Conservation (phyloP, 2,329 filamentous ascomycete genomes). For the Amylocarpus encephaloides region DNA sequence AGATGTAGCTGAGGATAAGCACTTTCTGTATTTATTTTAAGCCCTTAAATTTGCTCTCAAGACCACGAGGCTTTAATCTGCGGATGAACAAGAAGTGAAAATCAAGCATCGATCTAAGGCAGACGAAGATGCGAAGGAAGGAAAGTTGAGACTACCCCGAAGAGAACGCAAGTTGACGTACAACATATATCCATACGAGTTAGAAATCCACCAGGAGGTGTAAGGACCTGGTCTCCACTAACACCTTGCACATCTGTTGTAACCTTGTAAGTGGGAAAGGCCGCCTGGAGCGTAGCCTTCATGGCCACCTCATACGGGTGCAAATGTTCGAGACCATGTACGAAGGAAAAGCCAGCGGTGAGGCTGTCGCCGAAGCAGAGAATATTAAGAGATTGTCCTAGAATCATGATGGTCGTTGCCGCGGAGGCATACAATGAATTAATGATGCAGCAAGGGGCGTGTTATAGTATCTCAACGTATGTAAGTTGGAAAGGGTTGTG, state of each 20-base stretch:
- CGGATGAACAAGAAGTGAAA: too few species aligned
- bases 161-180: conserved; percentile 23
- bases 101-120: too few species aligned
- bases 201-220: conserved; percentile 25
- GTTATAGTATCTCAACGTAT: too few species aligned
- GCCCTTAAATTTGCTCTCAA: too few species aligned
- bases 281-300: conserved; percentile 39
- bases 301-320: conserved; percentile 51
- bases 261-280: conserved; percentile 40
- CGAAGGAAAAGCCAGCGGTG: conserved; percentile 47
- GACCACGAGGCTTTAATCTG: too few species aligned
- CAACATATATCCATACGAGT: conserved; percentile 29
- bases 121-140: neutral
- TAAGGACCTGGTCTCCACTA: conserved; percentile 45
- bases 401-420: conserved; percentile 15
- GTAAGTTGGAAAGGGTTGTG: too few species aligned
- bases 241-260: conserved; percentile 41
- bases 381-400: conserved; percentile 19
- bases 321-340: conserved; percentile 32
- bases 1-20: too few species aligned
- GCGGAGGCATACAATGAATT: neutral
- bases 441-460: neutral
- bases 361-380: conserved; percentile 36
- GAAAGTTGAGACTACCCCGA: neutral
- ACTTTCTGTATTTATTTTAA: too few species aligned